These are phyloP conservation scores for Hymenochaete sp. DNA, from an alignment of 1,284 basidiomycete species.

Conservation along the genomic window DNA sequence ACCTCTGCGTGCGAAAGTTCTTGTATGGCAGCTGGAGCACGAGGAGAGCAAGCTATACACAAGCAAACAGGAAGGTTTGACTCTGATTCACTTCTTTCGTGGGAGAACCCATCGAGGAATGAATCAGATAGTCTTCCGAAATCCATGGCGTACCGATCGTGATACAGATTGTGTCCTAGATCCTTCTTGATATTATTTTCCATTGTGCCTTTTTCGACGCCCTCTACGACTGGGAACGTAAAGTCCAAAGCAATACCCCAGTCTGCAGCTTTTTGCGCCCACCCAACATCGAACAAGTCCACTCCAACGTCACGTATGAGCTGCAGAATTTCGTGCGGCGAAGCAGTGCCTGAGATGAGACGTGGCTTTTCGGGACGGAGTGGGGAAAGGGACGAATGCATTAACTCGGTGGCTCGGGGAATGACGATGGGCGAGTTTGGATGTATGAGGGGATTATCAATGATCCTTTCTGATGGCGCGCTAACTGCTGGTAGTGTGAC, in stretches of 20 bases:
- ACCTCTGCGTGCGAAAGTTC: constrained; percentile 41
- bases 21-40: constrained; percentile 24
- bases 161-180: constrained; percentile 68
- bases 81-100: constrained; percentile 8
- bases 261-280: constrained; percentile 57
- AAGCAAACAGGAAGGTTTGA: constrained; percentile 32
- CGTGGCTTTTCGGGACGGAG: constrained; percentile 52
- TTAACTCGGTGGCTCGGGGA: constrained; percentile 29
- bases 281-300: constrained; percentile 66
- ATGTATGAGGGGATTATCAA: constrained; percentile 15
- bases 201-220: background rate
- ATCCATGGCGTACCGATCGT: constrained; percentile 46
- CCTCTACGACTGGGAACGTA: constrained; percentile 46
- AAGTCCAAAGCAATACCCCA: constrained; percentile 72
- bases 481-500: background rate
- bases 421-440: constrained; percentile 18
- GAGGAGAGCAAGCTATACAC: constrained; percentile 59
- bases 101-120: constrained; percentile 26
- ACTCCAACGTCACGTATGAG: constrained; percentile 57
- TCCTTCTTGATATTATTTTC: constrained; percentile 28
- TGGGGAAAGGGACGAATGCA: constrained; percentile 48
- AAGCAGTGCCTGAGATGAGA: constrained; percentile 44
- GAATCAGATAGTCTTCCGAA: constrained; percentile 43
- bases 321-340: constrained; percentile 66
- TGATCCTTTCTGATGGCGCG: constrained; percentile 4